Evolutionary conservation across 2,329 filamentous ascomycete species (phyloP), one percentile per base, ranked within the genome.

Genomic region (Trichoderma sp.): DNA sequence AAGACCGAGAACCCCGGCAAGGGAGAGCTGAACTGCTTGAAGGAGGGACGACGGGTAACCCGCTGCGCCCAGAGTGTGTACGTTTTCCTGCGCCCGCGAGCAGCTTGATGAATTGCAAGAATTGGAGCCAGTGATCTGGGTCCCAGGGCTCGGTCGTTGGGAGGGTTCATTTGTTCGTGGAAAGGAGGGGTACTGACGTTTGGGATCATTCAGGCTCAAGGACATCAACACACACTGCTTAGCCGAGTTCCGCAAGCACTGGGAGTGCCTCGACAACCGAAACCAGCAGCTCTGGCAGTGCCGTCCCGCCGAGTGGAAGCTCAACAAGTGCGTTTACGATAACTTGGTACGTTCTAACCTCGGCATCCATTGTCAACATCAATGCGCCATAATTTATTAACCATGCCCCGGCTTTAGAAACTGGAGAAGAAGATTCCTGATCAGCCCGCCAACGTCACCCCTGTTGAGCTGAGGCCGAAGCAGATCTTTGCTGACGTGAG

Each of bases 201-300:
- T 56, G 65, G 12, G 21, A 21, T 30, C 43, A 11, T 24, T 75
- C 70, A 97, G 94, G 73, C 88, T 99, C 81, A 92, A 95, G 79
- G 96, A 99, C 82, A 91, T 99, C 85, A 98, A 98, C 87, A 95
- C 93, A 83, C 90, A 93, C 86, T 99, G 96, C 84, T 86, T 99
- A 71, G 88, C 91, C 74, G 89, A 97, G 83, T 99, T 99, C 88
- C 91, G 93, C 78, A 89, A 89, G 79, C 96, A 99, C 86, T 99
- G 95, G 94, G 88, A 93, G 79, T 99, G 96, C 80, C 88, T 99
- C 72, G 96, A 99, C 80, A 92, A 97, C 85, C 95, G 97, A 86
- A 99, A 99, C 87, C 96, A 99, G 80, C 93, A 97, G 84, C 86
- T 98, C 73, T 99, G 94, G 92, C 94, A 98, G 80, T 99, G 96